Percentiles rank a stretch among this genome's conserved stretches.
Evolutionary conservation across 208 protist genomes (phyloP).

Genomic region (Zelonia costaricensis): DNA sequence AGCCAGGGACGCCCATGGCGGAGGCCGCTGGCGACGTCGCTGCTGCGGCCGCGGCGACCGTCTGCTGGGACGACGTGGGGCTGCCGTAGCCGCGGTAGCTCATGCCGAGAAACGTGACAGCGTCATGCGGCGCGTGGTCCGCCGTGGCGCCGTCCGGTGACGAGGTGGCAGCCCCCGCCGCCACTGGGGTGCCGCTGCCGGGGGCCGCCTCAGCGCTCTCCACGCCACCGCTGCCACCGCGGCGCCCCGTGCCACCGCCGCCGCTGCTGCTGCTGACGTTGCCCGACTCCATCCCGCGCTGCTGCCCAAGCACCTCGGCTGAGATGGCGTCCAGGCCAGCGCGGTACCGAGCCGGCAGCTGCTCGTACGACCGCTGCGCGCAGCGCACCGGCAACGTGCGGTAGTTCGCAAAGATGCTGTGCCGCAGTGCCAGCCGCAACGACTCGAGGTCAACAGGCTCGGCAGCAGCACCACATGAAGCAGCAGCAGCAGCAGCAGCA

Average conservation of each 20-base stretch:
- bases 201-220: slow-evolving; percentile 5
- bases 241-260: neutral
- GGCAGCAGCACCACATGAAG: neutral
- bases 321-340: slow-evolving; percentile 61
- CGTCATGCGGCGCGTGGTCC: slow-evolving; percentile 3
- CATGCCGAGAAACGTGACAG: slow-evolving; percentile 22
- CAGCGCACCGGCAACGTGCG: slow-evolving; percentile 40
- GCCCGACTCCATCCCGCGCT: neutral
- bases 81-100: slow-evolving; percentile 11
- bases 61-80: too few species aligned
- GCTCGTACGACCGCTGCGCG: slow-evolving; percentile 38
- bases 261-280: slow-evolving; percentile 1
- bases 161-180: too few species aligned
- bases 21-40: slow-evolving; percentile 3
- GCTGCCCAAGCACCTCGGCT: slow-evolving; percentile 20
- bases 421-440: slow-evolving; percentile 1
- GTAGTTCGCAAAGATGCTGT: slow-evolving; percentile 72
- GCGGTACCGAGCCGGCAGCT: slow-evolving; percentile 45
- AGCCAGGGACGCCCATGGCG: too few species aligned
- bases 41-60: neutral
- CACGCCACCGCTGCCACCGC: neutral
- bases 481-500: neutral
- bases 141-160: too few species aligned
- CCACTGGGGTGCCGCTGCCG: neutral
- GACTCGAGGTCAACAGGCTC: slow-evolving; percentile 6